Evolutionary conservation across 352 stramenopile species (phyloP).

Genomic region (Globisporangium paroecandrum): DNA sequence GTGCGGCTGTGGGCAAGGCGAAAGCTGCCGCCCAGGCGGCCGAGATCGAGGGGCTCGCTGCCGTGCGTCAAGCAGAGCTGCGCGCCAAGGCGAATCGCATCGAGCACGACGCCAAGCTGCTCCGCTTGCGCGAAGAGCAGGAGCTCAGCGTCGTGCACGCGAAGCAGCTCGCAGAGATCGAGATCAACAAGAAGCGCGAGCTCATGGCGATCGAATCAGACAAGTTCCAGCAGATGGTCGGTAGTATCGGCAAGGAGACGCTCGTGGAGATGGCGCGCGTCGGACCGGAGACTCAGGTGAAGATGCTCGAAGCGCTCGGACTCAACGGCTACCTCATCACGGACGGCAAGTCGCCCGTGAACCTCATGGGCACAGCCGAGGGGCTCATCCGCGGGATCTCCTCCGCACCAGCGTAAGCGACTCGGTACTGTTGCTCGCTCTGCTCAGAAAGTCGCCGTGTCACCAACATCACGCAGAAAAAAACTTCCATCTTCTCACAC

Average conservation of each 20-base stretch:
- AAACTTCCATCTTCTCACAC: not conserved
- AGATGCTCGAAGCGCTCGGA: slow-evolving; percentile 70
- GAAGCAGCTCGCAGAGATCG: slow-evolving; percentile 59
- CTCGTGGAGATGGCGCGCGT: slow-evolving; percentile 70
- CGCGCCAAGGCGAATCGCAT: slow-evolving; percentile 62
- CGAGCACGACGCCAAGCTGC: slow-evolving; percentile 59
- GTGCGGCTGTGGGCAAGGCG: slow-evolving; percentile 54
- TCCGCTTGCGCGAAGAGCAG: slow-evolving; percentile 56
- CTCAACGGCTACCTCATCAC: slow-evolving; percentile 85
- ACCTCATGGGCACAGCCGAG: slow-evolving; percentile 69
- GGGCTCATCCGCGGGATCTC: slow-evolving; percentile 73
- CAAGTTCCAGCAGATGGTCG: slow-evolving; percentile 83
- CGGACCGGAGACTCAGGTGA: slow-evolving; percentile 70
- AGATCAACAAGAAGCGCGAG: slow-evolving; percentile 73
- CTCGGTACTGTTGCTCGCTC: not conserved
- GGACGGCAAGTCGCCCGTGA: slow-evolving; percentile 78
- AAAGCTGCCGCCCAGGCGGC: slow-evolving; percentile 60
- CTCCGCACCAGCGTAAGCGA: slow-evolving; percentile 24
- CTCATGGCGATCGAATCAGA: slow-evolving; percentile 77
- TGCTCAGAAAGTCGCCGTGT: not conserved
- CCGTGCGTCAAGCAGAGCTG: slow-evolving; percentile 69
- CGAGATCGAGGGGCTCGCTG: slow-evolving; percentile 68
- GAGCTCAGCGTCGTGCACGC: slow-evolving; percentile 52
- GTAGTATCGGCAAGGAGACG: slow-evolving; percentile 68
- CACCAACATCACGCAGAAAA: not conserved